These are phyloP conservation scores for Geosmithia putterillii DNA, from an alignment of 2,329 filamentous ascomycete species.

Conservation along the genomic window DNA sequence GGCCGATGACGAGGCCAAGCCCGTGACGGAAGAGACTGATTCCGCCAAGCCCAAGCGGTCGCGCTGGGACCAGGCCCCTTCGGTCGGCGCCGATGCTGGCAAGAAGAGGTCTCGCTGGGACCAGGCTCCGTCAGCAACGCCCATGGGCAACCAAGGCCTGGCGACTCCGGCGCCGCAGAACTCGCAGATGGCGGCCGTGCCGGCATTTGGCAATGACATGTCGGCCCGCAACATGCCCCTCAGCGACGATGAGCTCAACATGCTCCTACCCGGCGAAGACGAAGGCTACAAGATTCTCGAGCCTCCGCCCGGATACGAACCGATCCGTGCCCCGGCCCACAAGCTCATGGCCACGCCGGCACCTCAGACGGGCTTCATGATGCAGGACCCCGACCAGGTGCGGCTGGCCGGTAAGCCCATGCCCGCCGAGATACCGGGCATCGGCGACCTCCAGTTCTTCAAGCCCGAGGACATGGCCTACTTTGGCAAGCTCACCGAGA, in stretches of 20 bases:
- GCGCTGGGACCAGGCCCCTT: constrained; percentile 77
- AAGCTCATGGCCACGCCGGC: constrained; percentile 63
- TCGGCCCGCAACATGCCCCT: constrained; percentile 67
- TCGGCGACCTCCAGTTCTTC: constrained; percentile 94
- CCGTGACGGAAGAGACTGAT: constrained; percentile 33
- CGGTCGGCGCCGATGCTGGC: constrained; percentile 44
- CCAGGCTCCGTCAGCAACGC: constrained; percentile 72
- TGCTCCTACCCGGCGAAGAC: constrained; percentile 74
- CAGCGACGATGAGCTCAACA: constrained; percentile 88
- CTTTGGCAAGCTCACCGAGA: constrained; percentile 94
- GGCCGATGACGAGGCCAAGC: constrained; percentile 33
- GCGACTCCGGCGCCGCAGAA: constrained; percentile 68
- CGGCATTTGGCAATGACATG: constrained; percentile 72
- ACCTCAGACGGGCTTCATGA: constrained; percentile 83
- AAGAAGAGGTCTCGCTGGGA: constrained; percentile 86
- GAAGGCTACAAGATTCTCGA: constrained; percentile 90
- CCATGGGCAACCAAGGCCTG: constrained; percentile 60
- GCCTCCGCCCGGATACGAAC: constrained; percentile 84
- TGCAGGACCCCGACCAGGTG: constrained; percentile 85
- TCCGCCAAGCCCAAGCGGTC: constrained; percentile 62
- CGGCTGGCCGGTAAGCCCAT: constrained; percentile 79
- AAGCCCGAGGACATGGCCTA: constrained; percentile 98
- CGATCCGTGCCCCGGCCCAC: constrained; percentile 63
- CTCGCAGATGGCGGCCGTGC: constrained; percentile 33
- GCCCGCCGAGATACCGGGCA: constrained; percentile 88